Percentiles rank a stretch among this genome's conserved stretches.
Evolutionary conservation across 257 asterid genomes (phyloP).

Genomic region (Solanum habrochaites): DNA sequence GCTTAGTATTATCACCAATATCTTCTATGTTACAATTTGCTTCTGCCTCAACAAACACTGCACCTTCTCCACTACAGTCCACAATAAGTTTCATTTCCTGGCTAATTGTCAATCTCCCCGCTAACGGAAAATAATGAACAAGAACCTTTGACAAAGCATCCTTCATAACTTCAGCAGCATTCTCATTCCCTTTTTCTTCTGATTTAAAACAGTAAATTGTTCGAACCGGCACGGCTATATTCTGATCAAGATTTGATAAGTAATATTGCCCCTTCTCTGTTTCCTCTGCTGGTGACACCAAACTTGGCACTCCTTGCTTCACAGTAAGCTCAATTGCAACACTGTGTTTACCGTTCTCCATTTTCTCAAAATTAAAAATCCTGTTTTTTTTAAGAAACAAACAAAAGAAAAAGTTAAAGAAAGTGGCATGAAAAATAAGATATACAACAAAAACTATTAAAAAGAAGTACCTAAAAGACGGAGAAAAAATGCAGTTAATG

Average conservation of each 20-base stretch:
- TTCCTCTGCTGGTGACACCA: slow-evolving; percentile 56
- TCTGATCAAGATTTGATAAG: slow-evolving; percentile 79
- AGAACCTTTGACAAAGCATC: slow-evolving; percentile 61
- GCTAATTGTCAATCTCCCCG: slow-evolving; percentile 58
- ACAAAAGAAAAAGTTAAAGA: not conserved
- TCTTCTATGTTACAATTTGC: slow-evolving; percentile 46
- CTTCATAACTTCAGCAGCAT: slow-evolving; percentile 37
- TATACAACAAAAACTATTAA: not conserved
- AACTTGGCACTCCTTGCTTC: slow-evolving; percentile 38
- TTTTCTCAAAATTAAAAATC: slow-evolving; percentile 3
- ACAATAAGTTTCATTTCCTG: slow-evolving; percentile 66
- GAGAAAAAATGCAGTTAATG: not conserved
- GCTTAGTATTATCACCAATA: slow-evolving; percentile 63
- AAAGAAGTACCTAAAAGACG: not conserved
- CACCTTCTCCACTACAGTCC: slow-evolving; percentile 76
- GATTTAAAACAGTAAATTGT: slow-evolving; percentile 76
- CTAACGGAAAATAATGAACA: slow-evolving; percentile 61
- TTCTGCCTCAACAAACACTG: slow-evolving; percentile 81
- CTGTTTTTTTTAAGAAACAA: not conserved
- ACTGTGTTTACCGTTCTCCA: slow-evolving; percentile 39
- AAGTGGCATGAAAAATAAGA: not conserved
- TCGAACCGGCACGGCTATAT: slow-evolving; percentile 68
- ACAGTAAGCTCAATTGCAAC: slow-evolving; percentile 27
- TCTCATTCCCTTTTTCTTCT: slow-evolving; percentile 40
- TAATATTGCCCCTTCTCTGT: slow-evolving; percentile 47